These are phyloP conservation scores for Euphrasia confusa DNA, from an alignment of 257 asterid species.

Conservation along the genomic window DNA sequence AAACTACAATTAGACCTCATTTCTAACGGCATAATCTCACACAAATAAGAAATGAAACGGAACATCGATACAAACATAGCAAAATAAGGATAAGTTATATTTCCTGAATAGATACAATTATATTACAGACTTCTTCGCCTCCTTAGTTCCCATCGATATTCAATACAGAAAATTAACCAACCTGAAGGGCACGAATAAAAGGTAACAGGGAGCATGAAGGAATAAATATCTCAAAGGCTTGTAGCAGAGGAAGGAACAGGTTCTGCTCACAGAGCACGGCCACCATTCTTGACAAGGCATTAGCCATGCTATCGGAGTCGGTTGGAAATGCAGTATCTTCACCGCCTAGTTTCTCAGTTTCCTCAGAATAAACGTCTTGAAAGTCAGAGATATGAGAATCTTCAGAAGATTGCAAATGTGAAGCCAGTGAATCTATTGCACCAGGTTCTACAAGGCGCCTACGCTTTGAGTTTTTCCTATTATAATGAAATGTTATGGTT, in stretches of 20 bases:
- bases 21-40: constrained; percentile 7
- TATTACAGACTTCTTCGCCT: constrained; percentile 16
- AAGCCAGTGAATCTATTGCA: constrained; percentile 37
- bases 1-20: constrained; percentile 16
- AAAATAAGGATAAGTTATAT: constrained; percentile 11
- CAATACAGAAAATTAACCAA: constrained; percentile 30
- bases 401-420: constrained; percentile 42
- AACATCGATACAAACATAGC: constrained; percentile 3
- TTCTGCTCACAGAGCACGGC: constrained; percentile 91
- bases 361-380: constrained; percentile 43
- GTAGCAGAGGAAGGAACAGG: constrained; percentile 80
- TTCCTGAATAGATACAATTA: constrained; percentile 14
- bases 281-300: constrained; percentile 77
- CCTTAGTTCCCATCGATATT: neutral
- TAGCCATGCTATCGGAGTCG: constrained; percentile 54
- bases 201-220: constrained; percentile 97
- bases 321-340: constrained; percentile 39
- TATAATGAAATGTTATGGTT: constrained; percentile 62
- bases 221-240: constrained; percentile 95
- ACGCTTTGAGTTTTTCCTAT: constrained; percentile 78
- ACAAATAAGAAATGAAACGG: neutral
- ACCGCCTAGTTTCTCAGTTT: constrained; percentile 38
- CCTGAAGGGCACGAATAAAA: constrained; percentile 96
- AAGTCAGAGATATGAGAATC: constrained; percentile 38
- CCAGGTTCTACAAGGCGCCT: constrained; percentile 70